Conservation (phyloP, 768 basidiomycete species). For the Collybia sordida region DNA sequence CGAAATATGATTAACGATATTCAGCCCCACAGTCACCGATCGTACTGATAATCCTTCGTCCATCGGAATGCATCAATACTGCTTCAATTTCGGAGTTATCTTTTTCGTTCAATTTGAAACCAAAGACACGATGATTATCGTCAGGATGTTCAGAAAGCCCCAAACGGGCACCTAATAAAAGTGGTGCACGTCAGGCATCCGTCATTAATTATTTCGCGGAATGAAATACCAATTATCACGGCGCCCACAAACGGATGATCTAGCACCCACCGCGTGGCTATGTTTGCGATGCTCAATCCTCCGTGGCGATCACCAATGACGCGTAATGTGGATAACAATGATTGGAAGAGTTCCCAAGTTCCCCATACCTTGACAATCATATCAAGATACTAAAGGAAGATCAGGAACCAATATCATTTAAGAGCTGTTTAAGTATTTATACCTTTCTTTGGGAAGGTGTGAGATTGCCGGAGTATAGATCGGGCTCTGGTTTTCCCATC, state of each 20-base stretch:
- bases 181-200: not conserved
- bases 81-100: slow-evolving; percentile 65
- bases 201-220: slow-evolving; percentile 1
- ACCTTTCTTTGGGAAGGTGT: slow-evolving; percentile 87
- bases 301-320: slow-evolving; percentile 67
- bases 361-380: slow-evolving; percentile 83
- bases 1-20: slow-evolving; percentile 51
- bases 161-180: slow-evolving; percentile 58
- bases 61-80: slow-evolving; percentile 61
- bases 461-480: slow-evolving; percentile 63
- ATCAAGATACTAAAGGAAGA: slow-evolving; percentile 65
- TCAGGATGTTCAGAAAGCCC: slow-evolving; percentile 73
- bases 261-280: slow-evolving; percentile 82
- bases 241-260: slow-evolving; percentile 78
- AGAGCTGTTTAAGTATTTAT: slow-evolving; percentile 9
- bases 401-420: not conserved
- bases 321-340: slow-evolving; percentile 56
- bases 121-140: slow-evolving; percentile 66
- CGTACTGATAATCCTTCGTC: slow-evolving; percentile 57
- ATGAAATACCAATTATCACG: slow-evolving; percentile 67
- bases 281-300: slow-evolving; percentile 68
- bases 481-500: slow-evolving; percentile 67
- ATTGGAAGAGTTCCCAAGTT: slow-evolving; percentile 72
- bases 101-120: slow-evolving; percentile 50
- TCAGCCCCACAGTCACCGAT: slow-evolving; percentile 87